Percentiles rank a stretch among this genome's conserved stretches.
phyloP scores from a whole-genome alignment of 2,329 filamentous ascomycete species.

The Apiospora koreana region DNA sequence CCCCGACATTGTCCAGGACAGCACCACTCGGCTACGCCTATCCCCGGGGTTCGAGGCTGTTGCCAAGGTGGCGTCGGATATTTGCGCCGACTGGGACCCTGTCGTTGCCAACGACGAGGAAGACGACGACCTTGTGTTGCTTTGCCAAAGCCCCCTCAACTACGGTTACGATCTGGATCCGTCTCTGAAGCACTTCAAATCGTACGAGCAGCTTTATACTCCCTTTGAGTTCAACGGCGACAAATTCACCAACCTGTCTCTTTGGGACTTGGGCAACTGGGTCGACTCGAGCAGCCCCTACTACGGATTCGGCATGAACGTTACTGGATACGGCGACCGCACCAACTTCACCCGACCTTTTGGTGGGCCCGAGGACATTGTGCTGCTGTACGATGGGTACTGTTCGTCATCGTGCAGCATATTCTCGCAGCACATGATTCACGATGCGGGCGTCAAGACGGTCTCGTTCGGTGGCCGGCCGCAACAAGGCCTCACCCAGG shows the following conservation, averaged over 20 bases:
- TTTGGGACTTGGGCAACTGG: conserved; percentile 51
- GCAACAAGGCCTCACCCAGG: conserved; percentile 49
- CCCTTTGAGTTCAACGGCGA: conserved; percentile 47
- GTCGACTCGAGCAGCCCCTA: conserved; percentile 41
- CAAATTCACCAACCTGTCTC: conserved; percentile 53
- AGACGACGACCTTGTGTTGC: conserved; percentile 40
- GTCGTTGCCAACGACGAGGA: conserved; percentile 37
- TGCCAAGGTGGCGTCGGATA: conserved; percentile 19
- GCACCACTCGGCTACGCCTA: conserved; percentile 40
- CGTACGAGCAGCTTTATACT: conserved; percentile 46
- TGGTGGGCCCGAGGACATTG: conserved; percentile 53
- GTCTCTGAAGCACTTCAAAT: conserved; percentile 45
- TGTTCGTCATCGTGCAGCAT: conserved; percentile 61
- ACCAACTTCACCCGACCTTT: conserved; percentile 52
- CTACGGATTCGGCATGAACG: conserved; percentile 44
- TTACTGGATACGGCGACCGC: conserved; percentile 51
- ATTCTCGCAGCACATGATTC: conserved; percentile 54
- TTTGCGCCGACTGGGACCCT: too few species aligned
- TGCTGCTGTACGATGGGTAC: conserved; percentile 58
- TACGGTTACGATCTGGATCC: conserved; percentile 49
- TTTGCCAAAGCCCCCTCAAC: conserved; percentile 32
- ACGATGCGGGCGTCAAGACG: conserved; percentile 52
- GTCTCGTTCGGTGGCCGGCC: conserved; percentile 54
- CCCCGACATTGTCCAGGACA: conserved; percentile 45
- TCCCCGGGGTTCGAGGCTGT: conserved; percentile 40